Percentiles rank a stretch among this genome's conserved stretches.
These are phyloP conservation scores for Lentinula aciculospora DNA, from an alignment of 768 basidiomycete genomes.

Conservation along the genomic window DNA sequence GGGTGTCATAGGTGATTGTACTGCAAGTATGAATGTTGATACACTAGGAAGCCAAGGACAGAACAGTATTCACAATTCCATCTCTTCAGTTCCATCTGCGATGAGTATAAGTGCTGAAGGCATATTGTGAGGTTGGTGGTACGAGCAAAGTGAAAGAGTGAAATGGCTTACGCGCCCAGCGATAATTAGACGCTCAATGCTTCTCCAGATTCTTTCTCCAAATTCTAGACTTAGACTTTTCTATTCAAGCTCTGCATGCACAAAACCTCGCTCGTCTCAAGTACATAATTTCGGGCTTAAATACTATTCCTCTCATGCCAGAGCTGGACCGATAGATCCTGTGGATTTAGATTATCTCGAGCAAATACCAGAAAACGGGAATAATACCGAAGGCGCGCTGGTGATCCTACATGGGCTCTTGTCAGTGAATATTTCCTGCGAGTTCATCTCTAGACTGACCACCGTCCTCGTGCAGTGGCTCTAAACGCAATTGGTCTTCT, in stretches of 20 bases:
- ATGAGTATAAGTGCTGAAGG: slow-evolving; percentile 67
- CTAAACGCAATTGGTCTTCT: slow-evolving; percentile 86
- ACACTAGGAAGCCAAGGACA: neutral
- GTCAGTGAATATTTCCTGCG: slow-evolving; percentile 26
- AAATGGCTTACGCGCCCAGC: neutral
- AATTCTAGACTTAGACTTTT: neutral
- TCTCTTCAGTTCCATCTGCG: slow-evolving; percentile 83
- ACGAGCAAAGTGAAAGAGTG: too few species aligned
- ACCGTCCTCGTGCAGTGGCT: slow-evolving; percentile 46
- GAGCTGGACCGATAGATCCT: neutral
- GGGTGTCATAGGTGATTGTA: slow-evolving; percentile 77
- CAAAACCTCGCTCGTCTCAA: neutral
- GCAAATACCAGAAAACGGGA: slow-evolving; percentile 16
- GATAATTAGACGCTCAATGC: neutral
- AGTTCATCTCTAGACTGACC: neutral
- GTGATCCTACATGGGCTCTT: slow-evolving; percentile 63
- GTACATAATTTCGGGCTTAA: neutral
- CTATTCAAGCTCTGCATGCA: neutral
- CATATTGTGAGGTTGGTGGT: slow-evolving; percentile 17
- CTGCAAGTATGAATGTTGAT: slow-evolving; percentile 26
- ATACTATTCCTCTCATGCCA: neutral
- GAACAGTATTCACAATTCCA: slow-evolving; percentile 66
- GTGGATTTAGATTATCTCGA: slow-evolving; percentile 14
- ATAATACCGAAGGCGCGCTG: slow-evolving; percentile 34
- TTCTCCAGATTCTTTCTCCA: neutral